Evolutionary conservation across 1,284 basidiomycete genomes (phyloP).

Genomic region (Thelephora terrestris): DNA sequence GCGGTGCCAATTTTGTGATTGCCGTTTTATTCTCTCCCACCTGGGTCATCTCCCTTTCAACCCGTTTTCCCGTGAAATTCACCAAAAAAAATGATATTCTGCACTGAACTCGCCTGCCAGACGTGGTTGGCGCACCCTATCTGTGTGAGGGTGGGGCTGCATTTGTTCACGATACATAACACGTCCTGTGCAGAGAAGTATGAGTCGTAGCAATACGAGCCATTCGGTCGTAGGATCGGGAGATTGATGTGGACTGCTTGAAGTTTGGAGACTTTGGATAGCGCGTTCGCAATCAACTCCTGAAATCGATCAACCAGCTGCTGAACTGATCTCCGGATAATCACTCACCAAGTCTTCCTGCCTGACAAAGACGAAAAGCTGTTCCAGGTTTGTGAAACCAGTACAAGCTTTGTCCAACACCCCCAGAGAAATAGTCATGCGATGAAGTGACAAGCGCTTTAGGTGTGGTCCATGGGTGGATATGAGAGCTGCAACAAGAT

Average conservation of each 20-base stretch:
- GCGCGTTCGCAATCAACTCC: constrained; percentile 24
- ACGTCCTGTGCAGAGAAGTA: constrained; percentile 12
- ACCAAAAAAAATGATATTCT: not conserved
- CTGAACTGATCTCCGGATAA: too few relatives aligned
- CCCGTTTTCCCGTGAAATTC: constrained; percentile 24
- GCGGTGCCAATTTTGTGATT: constrained; percentile 33
- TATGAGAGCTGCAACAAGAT: constrained; percentile 39
- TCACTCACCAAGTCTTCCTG: constrained; percentile 35
- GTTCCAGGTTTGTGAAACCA: constrained; percentile 40
- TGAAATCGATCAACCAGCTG: constrained; percentile 14
- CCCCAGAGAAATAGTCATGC: constrained; percentile 41
- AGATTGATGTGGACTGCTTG: constrained; percentile 44
- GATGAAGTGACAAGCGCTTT: constrained; percentile 50
- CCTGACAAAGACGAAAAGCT: constrained; percentile 52
- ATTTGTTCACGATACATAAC: constrained; percentile 19
- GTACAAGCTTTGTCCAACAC: constrained; percentile 44
- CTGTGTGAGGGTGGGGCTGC: constrained; percentile 21
- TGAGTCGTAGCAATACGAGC: constrained; percentile 15
- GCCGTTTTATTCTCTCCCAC: constrained; percentile 28
- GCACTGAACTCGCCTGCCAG: constrained; percentile 31
- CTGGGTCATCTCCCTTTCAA: constrained; percentile 30
- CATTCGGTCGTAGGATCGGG: constrained; percentile 24
- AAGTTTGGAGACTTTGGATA: constrained; percentile 29
- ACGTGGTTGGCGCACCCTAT: constrained; percentile 32
- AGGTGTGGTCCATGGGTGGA: constrained; percentile 38